These are phyloP conservation scores for Tardiomyces blankii DNA, from an alignment of 1,139 yeast species.

Conservation along the genomic window DNA sequence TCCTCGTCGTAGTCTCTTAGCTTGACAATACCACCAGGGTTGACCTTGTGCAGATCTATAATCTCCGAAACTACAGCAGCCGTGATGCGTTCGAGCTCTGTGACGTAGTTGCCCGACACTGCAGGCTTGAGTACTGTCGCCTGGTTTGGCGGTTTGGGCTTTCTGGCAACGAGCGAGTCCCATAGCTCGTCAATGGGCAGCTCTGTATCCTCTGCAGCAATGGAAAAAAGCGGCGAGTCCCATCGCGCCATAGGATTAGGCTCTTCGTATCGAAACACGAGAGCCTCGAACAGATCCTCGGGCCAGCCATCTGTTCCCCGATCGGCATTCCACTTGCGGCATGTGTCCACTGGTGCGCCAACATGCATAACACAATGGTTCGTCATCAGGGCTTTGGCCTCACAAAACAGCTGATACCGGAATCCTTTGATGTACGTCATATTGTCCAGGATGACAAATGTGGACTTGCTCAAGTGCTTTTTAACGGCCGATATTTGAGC, in stretches of 20 bases:
- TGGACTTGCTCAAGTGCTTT: constrained; percentile 56
- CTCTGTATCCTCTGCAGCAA: constrained; percentile 44
- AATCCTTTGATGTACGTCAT: constrained; percentile 91
- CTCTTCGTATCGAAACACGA: constrained; percentile 84
- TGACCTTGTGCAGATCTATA: constrained; percentile 49
- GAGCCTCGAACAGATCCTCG: constrained; percentile 49
- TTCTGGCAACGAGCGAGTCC: constrained; percentile 52
- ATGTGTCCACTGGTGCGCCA: constrained; percentile 50
- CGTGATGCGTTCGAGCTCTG: constrained; percentile 67
- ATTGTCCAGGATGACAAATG: constrained; percentile 74
- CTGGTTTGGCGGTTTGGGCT: constrained; percentile 38
- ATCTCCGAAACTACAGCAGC: constrained; percentile 48
- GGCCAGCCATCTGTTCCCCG: constrained; percentile 45
- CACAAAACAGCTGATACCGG: constrained; percentile 87
- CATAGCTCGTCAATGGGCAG: constrained; percentile 62
- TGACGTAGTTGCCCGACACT: constrained; percentile 68
- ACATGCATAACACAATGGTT: constrained; percentile 78
- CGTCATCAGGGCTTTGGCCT: constrained; percentile 74
- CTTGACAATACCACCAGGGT: constrained; percentile 39
- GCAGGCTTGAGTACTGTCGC: constrained; percentile 47
- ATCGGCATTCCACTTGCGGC: constrained; percentile 49
- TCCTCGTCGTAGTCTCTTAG: constrained; percentile 29
- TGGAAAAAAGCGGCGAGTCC: constrained; percentile 85
- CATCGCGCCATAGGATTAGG: constrained; percentile 80
- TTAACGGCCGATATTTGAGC: constrained; percentile 83